Base-by-base conservation (phyloP, 352 stramenopile genomes). In the Thalassiosira ordinaria region DNA sequence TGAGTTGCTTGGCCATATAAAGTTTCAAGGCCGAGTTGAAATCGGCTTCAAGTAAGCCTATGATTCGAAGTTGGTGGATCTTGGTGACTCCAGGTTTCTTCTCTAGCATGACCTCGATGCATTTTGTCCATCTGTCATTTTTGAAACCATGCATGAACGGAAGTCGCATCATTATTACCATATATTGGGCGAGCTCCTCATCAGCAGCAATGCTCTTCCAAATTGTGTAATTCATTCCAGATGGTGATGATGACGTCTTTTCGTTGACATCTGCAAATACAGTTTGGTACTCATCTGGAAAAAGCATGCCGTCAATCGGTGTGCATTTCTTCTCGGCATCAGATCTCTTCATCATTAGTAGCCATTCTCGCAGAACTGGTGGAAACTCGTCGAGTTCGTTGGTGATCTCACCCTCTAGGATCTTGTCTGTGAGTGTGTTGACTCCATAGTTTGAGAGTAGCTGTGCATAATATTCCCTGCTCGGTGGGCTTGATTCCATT, bases 41-140 rank as follows among this genome's bases (percentile, higher is more conserved):
- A 39, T 84, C 79, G 1, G 74, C 62, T 64, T 80, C 72, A 33
- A 80, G 53, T 16, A 87, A 35, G 16, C 80, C 67, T n/a, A 87
- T 87, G 14, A 87, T 72, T 37, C 64, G 46, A 1, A 87, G 51
- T 39, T 59, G 41, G 56, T 84, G 74, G 9, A 87, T 74, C n/a
- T 74, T 62, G 16, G 26, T 20, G 18, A 70, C 51, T 0, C 74
- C 74, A 26, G 46, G 52, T 18, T 81, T 67, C 56, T 86, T 81
- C 20, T 77, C 72, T 8, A 82, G 46, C 65, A 86, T 85, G 6
- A 59, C n/a, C 49, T 82, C 70, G 2, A 69, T 37, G 27, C 68
- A 60, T 3, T 27, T 70, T 59, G 47, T 56, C 73, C 73, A 83
- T 35, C 57, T 27, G 16, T 61, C 8, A 14, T 66, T 66, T 5